Conservation (phyloP, 371 early-diverging fungal species). For the Amoeboaphelidium protococcarum region DNA sequence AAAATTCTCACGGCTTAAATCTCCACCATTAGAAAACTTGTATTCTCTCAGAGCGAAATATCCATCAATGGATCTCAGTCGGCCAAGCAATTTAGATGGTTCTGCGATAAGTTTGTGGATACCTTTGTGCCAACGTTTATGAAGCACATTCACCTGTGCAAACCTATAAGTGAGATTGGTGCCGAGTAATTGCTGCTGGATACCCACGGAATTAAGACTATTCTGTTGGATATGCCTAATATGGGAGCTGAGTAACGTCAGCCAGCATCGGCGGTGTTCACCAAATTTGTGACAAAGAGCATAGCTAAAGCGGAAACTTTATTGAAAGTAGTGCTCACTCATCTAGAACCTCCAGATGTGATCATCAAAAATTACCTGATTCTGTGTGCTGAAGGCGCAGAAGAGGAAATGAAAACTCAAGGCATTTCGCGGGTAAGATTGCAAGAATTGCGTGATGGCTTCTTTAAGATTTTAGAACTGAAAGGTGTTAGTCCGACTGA, state of each 20-base stretch:
- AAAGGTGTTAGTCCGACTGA: conserved; percentile 19
- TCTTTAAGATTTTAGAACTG: conserved; percentile 49
- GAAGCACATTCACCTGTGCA: conserved; percentile 33
- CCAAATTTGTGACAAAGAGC: conserved; percentile 48
- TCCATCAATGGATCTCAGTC: no score
- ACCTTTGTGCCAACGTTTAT: conserved; percentile 30
- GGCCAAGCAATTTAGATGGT: conserved; percentile 49
- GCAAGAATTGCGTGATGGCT: conserved; percentile 22
- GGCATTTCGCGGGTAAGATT: conserved; percentile 2
- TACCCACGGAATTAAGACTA: conserved; percentile 54
- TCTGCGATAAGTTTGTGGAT: conserved; percentile 73
- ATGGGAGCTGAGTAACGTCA: conserved; percentile 17
- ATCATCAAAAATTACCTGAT: conserved; percentile 63
- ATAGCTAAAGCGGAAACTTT: conserved; percentile 50
- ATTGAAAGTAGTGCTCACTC: conserved; percentile 64
- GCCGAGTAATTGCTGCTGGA: conserved; percentile 79
- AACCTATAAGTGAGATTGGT: conserved; percentile 53
- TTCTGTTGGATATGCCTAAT: conserved; percentile 37
- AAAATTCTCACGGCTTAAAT: conserved; percentile 19
- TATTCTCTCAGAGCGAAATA: no score
- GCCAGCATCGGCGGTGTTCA: conserved; percentile 15
- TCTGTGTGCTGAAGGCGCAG: conserved; percentile 25
- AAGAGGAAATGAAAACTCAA: neutral
- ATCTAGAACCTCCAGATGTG: conserved; percentile 49
- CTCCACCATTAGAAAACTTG: conserved; percentile 20